A percentile compares a stretch with the other conserved stretches of the same genome.
phyloP scores from a whole-genome alignment of 176 grass and related monocot species.

The Carex pumila region DNA sequence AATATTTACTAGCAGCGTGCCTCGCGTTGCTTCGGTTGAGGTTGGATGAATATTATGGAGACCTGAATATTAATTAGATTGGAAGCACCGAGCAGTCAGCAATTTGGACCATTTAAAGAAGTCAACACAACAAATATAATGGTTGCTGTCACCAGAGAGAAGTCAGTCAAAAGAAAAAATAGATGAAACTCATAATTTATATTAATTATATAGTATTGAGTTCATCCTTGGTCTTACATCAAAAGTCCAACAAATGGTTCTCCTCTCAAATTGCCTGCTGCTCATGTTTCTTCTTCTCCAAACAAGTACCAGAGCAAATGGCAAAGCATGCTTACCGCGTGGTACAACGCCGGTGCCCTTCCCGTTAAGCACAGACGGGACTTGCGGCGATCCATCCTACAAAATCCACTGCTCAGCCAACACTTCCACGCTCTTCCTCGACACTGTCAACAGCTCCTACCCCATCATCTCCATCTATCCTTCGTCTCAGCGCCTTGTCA shows the following conservation, averaged over 20 bases:
- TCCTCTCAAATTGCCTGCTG: background rate
- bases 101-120: background rate
- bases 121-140: background rate
- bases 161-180: background rate
- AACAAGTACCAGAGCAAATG: background rate
- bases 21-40: no score
- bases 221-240: background rate
- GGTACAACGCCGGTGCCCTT: background rate
- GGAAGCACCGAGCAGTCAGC: background rate
- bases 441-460: background rate
- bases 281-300: background rate
- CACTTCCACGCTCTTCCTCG: constrained; percentile 24
- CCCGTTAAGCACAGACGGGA: background rate
- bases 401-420: constrained; percentile 42
- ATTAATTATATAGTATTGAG: background rate
- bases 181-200: background rate
- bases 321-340: background rate
- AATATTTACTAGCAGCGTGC: no score
- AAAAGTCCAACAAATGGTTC: background rate
- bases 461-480: background rate
- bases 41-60: no score
- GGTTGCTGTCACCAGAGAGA: background rate
- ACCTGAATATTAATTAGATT: no score
- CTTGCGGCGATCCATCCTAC: constrained; percentile 61
- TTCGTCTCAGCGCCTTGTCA: background rate